These are phyloP conservation scores for Calonectria pteridis DNA, from an alignment of 2,329 filamentous ascomycete genomes.

Conservation along the genomic window DNA sequence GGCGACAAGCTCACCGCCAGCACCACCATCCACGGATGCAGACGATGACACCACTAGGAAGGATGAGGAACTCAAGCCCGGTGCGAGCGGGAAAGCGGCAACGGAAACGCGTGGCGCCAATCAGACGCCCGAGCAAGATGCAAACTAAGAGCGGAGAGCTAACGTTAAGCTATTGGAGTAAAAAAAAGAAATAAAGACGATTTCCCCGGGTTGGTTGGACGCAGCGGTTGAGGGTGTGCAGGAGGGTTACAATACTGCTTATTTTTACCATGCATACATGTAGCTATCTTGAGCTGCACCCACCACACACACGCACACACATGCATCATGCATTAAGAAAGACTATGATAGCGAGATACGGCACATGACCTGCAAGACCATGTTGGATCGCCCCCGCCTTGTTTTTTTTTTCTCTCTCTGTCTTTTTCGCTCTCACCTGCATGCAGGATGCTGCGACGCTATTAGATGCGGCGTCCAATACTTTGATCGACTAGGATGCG, in stretches of 20 bases:
- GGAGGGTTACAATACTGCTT: conserved; percentile 8
- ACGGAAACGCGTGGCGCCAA: conserved; percentile 21
- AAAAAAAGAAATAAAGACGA: background rate
- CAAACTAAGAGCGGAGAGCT: background rate
- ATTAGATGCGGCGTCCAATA: background rate
- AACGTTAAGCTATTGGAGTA: background rate
- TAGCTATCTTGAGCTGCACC: background rate
- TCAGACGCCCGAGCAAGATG: background rate
- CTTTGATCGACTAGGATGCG: background rate
- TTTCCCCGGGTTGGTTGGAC: background rate
- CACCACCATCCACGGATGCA: background rate
- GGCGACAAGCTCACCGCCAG: conserved; percentile 12
- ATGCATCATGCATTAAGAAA: background rate
- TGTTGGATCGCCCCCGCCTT: background rate
- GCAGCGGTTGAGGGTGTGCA: background rate
- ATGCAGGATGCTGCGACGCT: conserved; percentile 7
- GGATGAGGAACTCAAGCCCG: background rate
- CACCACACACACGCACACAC: background rate
- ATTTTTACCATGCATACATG: background rate
- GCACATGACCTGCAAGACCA: background rate
- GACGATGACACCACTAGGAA: background rate
- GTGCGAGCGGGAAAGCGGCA: conserved; percentile 1
- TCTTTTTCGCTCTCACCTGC: background rate
- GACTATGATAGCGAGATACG: conserved; percentile 7
- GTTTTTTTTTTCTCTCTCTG: background rate